phyloP scores from a whole-genome alignment of 208 protist species.

The Trypanosoma avium region DNA sequence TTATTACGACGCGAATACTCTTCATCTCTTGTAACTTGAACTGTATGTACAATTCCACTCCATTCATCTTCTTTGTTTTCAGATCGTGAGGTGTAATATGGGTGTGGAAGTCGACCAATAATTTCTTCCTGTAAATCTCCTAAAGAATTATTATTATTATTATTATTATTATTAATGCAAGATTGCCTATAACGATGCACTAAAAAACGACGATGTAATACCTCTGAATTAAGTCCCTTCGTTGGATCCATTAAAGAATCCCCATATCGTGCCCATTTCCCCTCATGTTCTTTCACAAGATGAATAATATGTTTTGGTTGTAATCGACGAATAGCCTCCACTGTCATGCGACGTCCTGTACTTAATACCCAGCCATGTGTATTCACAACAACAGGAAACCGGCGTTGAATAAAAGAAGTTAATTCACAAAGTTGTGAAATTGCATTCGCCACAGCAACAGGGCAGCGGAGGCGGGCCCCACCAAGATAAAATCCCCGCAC shows the following conservation, averaged over 20 bases:
- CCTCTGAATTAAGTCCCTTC: conserved; percentile 65
- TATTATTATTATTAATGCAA: too few species aligned
- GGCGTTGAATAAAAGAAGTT: conserved; percentile 27
- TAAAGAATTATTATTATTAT: too few species aligned
- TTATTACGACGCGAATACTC: conserved; percentile 3
- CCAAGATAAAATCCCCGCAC: conserved; percentile 59
- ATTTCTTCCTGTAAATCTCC: neutral
- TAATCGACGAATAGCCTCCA: conserved; percentile 74
- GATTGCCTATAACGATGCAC: conserved; percentile 22
- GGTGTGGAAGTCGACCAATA: conserved; percentile 50
- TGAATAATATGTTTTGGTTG: conserved; percentile 75
- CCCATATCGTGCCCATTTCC: conserved; percentile 49
- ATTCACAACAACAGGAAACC: conserved; percentile 81
- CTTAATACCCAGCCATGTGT: conserved; percentile 90
- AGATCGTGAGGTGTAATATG: conserved; percentile 7
- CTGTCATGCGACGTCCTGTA: conserved; percentile 71
- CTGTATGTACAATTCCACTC: conserved; percentile 25
- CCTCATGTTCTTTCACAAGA: conserved; percentile 44
- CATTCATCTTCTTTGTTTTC: neutral
- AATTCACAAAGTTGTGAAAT: conserved; percentile 46
- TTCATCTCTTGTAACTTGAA: conserved; percentile 31
- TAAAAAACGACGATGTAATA: conserved; percentile 66
- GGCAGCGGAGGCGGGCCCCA: conserved; percentile 42
- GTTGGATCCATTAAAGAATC: conserved; percentile 40
- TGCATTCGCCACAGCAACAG: conserved; percentile 44